phyloP scores from a whole-genome alignment of 2,329 filamentous ascomycete species.

The Xylariaceae sp. region DNA sequence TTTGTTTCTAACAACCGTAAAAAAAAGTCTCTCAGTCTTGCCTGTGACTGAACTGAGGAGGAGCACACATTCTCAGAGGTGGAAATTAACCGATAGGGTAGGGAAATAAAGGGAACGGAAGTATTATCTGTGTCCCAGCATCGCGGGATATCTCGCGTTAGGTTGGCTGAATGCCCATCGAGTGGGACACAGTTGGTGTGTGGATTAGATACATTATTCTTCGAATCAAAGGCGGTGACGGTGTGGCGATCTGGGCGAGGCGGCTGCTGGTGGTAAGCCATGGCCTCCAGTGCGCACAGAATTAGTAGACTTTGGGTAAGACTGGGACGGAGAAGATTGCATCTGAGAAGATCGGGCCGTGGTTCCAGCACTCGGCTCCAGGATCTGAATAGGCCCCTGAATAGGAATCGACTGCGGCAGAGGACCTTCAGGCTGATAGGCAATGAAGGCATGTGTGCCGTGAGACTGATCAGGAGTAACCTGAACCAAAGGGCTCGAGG shows the following conservation, averaged over 20 bases:
- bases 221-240: slow-evolving; percentile 1
- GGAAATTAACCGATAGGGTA: background rate
- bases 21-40: too few species aligned
- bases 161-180: slow-evolving; percentile 3
- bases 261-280: slow-evolving; percentile 26
- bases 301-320: slow-evolving; percentile 11
- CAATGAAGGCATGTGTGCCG: slow-evolving; percentile 43
- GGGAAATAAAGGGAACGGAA: background rate
- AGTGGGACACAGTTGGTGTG: slow-evolving; percentile 10
- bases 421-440: slow-evolving; percentile 53
- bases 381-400: slow-evolving; percentile 24
- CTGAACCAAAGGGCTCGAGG: slow-evolving; percentile 31
- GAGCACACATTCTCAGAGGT: background rate
- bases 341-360: slow-evolving; percentile 7
- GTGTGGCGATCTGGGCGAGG: slow-evolving; percentile 10
- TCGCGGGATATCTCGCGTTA: slow-evolving; percentile 20
- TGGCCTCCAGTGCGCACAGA: slow-evolving; percentile 23
- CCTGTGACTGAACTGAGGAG: background rate
- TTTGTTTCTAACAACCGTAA: background rate
- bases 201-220: slow-evolving; percentile 12
- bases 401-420: slow-evolving; percentile 35
- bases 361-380: slow-evolving; percentile 25
- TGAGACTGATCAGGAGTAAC: slow-evolving; percentile 14
- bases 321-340: slow-evolving; percentile 16
- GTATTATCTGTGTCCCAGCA: slow-evolving; percentile 10